phyloP scores from a whole-genome alignment of 257 asterid species.

The Echites panduratus region DNA sequence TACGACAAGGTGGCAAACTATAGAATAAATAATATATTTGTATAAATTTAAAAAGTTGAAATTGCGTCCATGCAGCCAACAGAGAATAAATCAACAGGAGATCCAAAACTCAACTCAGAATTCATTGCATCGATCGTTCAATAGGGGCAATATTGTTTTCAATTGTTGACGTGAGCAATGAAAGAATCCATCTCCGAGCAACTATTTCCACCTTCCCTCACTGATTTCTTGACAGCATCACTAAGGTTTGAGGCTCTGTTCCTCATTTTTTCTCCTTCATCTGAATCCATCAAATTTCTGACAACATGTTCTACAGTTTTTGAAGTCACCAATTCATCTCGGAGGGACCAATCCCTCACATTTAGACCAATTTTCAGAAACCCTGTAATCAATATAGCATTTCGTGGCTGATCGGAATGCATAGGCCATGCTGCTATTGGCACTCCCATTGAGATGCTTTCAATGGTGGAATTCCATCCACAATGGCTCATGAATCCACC shows the following conservation, averaged over 20 bases:
- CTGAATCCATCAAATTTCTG: constrained; percentile 24
- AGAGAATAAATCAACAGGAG: no score
- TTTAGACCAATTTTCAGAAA: constrained; percentile 12
- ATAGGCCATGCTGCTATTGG: constrained; percentile 32
- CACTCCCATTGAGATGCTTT: constrained; percentile 25
- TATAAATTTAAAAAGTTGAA: no score
- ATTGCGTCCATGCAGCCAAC: no score
- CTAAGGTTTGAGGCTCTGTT: constrained; percentile 18
- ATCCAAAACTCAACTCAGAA: no score
- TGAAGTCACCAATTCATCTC: constrained; percentile 19
- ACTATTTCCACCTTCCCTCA: not conserved
- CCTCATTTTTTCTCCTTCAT: constrained; percentile 24
- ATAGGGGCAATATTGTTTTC: no score
- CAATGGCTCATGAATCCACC: constrained; percentile 29
- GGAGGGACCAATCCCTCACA: constrained; percentile 17
- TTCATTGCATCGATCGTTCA: no score
- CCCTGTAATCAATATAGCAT: constrained; percentile 11
- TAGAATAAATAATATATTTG: no score
- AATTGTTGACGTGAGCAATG: no score
- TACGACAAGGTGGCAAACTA: no score
- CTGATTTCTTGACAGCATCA: constrained; percentile 17
- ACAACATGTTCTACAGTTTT: constrained; percentile 16
- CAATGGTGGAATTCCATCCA: constrained; percentile 28
- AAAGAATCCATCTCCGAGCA: constrained; percentile 14
- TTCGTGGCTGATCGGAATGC: constrained; percentile 24